phyloP scores from a whole-genome alignment of 768 basidiomycete genomes.

The Termitomyces sp. region DNA sequence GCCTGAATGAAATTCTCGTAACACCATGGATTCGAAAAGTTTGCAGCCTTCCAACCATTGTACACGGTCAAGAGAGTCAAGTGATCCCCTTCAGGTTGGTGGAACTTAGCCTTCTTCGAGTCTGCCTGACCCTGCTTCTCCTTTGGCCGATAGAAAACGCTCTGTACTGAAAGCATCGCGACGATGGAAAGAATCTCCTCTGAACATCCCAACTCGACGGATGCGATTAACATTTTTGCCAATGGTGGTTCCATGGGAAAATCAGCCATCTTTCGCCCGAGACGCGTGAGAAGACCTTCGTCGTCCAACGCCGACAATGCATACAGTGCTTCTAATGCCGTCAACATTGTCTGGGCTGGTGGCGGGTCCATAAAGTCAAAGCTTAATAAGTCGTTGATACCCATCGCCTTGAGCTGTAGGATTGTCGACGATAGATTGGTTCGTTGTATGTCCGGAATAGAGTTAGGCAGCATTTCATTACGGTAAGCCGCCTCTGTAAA shows the following conservation, averaged over 20 bases:
- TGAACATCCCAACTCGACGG: slow-evolving; percentile 95
- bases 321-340: slow-evolving; percentile 90
- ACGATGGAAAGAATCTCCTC: slow-evolving; percentile 97
- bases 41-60: slow-evolving; percentile 96
- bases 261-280: slow-evolving; percentile 99
- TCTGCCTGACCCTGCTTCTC: slow-evolving; percentile 99
- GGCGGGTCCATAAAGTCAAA: slow-evolving; percentile 99
- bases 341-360: slow-evolving; percentile 93
- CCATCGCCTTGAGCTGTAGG: slow-evolving; percentile 97
- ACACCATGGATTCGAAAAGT: slow-evolving; percentile 98
- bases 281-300: slow-evolving; percentile 88
- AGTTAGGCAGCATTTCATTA: slow-evolving; percentile 97
- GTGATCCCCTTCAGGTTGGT: slow-evolving; percentile 97
- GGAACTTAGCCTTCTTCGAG: slow-evolving; percentile 99
- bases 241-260: slow-evolving; percentile 97
- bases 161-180: slow-evolving; percentile 95
- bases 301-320: slow-evolving; percentile 95
- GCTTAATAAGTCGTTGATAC: slow-evolving; percentile 93
- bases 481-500: slow-evolving; percentile 98
- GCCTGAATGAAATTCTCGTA: slow-evolving; percentile 99
- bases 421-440: slow-evolving; percentile 92
- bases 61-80: slow-evolving; percentile 90
- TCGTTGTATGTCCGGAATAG: slow-evolving; percentile 96
- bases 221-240: slow-evolving; percentile 98
- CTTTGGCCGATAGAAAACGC: slow-evolving; percentile 97